phyloP scores from a whole-genome alignment of 441 rosid species.

The Populus hybrid region DNA sequence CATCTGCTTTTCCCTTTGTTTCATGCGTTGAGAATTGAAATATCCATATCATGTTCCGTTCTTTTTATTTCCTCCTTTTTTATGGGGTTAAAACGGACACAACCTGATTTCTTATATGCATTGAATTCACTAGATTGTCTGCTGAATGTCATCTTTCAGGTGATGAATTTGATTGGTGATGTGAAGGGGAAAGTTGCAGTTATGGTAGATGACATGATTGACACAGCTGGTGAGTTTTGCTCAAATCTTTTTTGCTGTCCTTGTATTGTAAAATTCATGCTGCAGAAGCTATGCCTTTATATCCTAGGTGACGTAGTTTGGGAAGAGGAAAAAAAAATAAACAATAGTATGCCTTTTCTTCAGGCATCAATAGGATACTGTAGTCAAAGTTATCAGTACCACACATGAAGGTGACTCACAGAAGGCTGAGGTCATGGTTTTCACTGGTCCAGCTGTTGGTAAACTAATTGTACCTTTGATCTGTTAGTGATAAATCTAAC shows the following conservation, averaged over 20 bases:
- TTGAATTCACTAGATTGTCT: not conserved
- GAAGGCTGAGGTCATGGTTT: not conserved
- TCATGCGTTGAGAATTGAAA: not conserved
- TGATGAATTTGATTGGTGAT: slow-evolving; percentile 93
- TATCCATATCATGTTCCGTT: too few relatives aligned
- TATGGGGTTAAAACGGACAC: not conserved
- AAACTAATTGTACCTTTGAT: not conserved
- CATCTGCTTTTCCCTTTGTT: not conserved
- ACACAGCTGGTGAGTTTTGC: slow-evolving; percentile 73
- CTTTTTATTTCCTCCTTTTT: not conserved
- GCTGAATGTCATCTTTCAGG: slow-evolving; percentile 42
- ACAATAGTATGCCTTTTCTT: not conserved
- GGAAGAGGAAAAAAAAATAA: too few relatives aligned
- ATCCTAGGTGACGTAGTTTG: not conserved
- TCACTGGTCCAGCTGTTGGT: not conserved
- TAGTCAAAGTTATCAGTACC: not conserved
- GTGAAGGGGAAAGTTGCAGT: slow-evolving; percentile 95
- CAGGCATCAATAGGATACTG: not conserved
- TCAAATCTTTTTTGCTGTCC: slow-evolving; percentile 1
- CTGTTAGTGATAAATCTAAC: too few relatives aligned
- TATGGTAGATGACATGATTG: slow-evolving; percentile 98
- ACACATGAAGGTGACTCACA: not conserved
- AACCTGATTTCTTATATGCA: not conserved
- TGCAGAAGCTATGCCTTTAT: not conserved
- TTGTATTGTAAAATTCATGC: not conserved